Evolutionary conservation across 345 rosid species (phyloP), one percentile per base, ranked within the genome.

Genomic region (Boechera divaricarpa): DNA sequence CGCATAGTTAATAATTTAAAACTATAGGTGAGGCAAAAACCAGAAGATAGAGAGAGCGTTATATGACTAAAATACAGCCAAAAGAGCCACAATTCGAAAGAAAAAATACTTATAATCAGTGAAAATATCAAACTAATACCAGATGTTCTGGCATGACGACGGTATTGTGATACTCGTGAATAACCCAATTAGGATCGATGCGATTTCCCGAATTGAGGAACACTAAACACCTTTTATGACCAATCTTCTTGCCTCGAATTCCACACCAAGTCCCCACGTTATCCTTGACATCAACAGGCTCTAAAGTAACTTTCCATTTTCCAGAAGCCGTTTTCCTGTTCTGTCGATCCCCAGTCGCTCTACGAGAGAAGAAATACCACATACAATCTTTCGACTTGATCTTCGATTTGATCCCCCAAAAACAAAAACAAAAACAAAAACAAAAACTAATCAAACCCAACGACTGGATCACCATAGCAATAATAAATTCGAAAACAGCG

Each of bases 271-370:
- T 9, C 5, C 82, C 67, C 15, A 16, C 0, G 1, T 80, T 80
- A 36, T 59, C 52, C 13, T 7, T 33, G 32, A 75, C 67, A 35
- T 18, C 21, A 18, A 18, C 21, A 18, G 57, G 24, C 0, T 26
- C 51, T 42, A 86, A 87, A 0, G 83, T 85, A 10, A 75, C 6
- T 39, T 82, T 85, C 88, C 88, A 87, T 15, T 7, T 54, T 5
- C 90, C 88, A 31, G 53, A 31, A 10, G 0, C 59, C 7, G 86
- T 83, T 29, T 7, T 69, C 66, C 90, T 74, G 39, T 65, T 74
- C 39, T 68, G 58, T 12, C 77, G 74, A 7, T 7, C 8, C 41
- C 41, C 41, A 5, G 7, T 33, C 1, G 36, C 36, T 4, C 44
- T 70, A 5, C 53, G 61, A 15, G 60, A 63, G 49, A 81, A 82